These are phyloP conservation scores for Cucumis variabilis DNA, from an alignment of 331 rosid species.

Conservation along the genomic window DNA sequence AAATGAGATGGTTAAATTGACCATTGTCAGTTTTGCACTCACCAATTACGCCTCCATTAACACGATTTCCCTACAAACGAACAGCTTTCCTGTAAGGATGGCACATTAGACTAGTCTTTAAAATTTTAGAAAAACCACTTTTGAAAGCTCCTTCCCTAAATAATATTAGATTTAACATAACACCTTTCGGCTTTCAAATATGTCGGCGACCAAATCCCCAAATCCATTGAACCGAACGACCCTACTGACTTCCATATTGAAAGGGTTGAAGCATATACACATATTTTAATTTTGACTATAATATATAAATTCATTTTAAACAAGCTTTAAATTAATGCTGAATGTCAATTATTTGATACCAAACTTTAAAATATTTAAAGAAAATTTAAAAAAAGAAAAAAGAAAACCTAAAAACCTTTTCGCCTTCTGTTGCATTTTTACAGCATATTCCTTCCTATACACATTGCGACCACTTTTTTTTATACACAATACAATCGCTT, in stretches of 20 bases:
- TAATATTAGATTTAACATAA: background rate
- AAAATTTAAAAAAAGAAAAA: background rate
- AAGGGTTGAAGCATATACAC: background rate
- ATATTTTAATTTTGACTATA: background rate
- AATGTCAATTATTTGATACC: background rate
- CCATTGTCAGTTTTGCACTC: too few relatives aligned
- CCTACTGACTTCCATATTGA: background rate
- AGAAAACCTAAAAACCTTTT: background rate
- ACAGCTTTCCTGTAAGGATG: too few relatives aligned
- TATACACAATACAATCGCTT: conserved; percentile 2
- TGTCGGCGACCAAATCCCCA: conserved; percentile 1
- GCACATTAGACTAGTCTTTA: too few relatives aligned
- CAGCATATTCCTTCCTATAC: conserved; percentile 2
- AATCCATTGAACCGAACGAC: background rate
- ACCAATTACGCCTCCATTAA: too few relatives aligned
- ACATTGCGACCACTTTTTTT: conserved; percentile 3
- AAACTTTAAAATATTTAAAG: too few relatives aligned
- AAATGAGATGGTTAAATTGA: too few relatives aligned
- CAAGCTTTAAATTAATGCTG: background rate
- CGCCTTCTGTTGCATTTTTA: conserved; percentile 12
- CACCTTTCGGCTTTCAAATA: background rate
- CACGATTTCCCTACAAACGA: too few relatives aligned
- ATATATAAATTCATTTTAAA: background rate
- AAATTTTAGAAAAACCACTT: too few relatives aligned
- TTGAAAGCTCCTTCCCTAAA: background rate